phyloP scores from a whole-genome alignment of 1,284 basidiomycete genomes.

The Naganishia liquefaciens region DNA sequence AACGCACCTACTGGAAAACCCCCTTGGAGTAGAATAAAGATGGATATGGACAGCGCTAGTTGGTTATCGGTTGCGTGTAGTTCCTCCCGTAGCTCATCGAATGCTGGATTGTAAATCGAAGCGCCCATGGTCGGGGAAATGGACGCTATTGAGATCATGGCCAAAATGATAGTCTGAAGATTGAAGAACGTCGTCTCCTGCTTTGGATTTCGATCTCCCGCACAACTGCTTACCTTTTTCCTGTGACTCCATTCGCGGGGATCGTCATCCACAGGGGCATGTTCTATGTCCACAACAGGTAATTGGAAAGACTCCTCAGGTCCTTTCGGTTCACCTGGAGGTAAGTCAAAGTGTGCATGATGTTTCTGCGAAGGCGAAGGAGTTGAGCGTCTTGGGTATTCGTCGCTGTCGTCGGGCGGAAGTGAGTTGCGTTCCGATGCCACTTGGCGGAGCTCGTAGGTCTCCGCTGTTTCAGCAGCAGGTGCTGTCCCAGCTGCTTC shows the following conservation, averaged over 20 bases:
- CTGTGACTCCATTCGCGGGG: conserved; percentile 69
- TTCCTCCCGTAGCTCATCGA: conserved; percentile 65
- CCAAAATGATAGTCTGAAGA: conserved; percentile 60
- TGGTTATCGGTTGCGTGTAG: conserved; percentile 67
- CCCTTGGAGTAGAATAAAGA: conserved; percentile 67
- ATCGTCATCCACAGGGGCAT: conserved; percentile 70
- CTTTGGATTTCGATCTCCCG: conserved; percentile 45
- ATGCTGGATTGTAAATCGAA: conserved; percentile 53
- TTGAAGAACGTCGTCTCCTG: background rate
- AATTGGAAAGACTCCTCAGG: conserved; percentile 7
- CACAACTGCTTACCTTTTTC: conserved; percentile 60
- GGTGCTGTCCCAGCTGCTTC: conserved; percentile 11
- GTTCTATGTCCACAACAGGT: conserved; percentile 63
- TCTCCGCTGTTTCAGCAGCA: conserved; percentile 7
- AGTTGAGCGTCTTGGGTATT: background rate
- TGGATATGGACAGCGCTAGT: conserved; percentile 70
- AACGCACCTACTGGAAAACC: conserved; percentile 41
- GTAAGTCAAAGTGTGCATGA: conserved; percentile 38
- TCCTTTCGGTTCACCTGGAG: conserved; percentile 30
- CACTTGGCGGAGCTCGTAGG: conserved; percentile 1
- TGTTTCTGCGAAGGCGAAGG: background rate
- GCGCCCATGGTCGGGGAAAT: conserved; percentile 69
- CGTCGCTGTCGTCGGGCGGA: background rate
- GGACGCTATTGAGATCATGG: conserved; percentile 63
- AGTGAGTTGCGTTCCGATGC: background rate